Base-by-base conservation (phyloP, 2,329 filamentous ascomycete species). In the Pseudogymnoascus sp. region DNA sequence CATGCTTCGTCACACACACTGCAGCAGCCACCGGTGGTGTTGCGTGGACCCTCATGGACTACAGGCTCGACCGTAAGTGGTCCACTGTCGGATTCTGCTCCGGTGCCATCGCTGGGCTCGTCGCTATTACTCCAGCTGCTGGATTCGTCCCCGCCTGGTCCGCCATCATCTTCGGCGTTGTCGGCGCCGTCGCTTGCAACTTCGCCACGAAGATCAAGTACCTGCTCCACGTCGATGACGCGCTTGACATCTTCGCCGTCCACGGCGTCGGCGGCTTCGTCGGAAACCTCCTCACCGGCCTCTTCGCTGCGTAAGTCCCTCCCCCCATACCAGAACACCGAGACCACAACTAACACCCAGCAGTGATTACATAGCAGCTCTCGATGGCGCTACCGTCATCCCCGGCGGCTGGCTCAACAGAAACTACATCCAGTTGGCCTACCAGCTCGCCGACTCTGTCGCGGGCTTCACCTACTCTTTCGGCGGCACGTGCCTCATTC, bases 181-280 rank as follows among this genome's bases (percentile, higher is more conserved):
- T 90, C 14, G 91, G 90, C 59, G 91, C 90, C 37, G 79, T 83
- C 42, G 85, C 89, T 62, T 91, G 90, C 80, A 95, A 96, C 76
- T 95, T 94, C 72, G 91, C 89, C 33, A 96, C 91, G 16, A 94
- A 96, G 78, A 82, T 96, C 70, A 96, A 96, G 78, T 95, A 93
- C 75, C 77, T 91, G 65, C 78, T 95, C 60, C 80, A 83, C 63
- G 86, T 92, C 68, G 91, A 96, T 70, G 91, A 96, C 70, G 90
- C 90, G 3, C 82, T 96, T 62, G 91, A 96, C 75, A 95, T 94
- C 74, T 94, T 93, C 70, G 90, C 90, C 18, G 90, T 92, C 10
- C 90, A 94, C 73, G 89, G 81, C 59, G 80, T 94, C 61, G 90
- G 90, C 60, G 90, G 90, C 53, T 74, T 93, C 12, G 86, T 92